phyloP scores from a whole-genome alignment of 495 filamentous ascomycete genomes.

The Hypoxylon fuscum region DNA sequence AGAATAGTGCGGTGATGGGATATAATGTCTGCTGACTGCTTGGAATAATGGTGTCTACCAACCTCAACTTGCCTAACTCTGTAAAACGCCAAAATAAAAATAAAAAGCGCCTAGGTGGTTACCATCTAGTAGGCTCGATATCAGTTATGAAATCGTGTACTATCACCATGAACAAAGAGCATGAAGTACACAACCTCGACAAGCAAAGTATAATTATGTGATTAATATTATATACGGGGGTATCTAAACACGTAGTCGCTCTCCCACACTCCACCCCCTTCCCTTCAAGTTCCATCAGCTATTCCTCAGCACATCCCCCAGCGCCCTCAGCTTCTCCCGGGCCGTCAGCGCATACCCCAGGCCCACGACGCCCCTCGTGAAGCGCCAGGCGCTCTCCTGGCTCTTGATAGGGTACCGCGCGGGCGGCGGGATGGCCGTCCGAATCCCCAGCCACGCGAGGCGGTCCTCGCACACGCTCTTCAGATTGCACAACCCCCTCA shows the following conservation, averaged over 20 bases:
- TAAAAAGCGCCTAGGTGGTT: too few species aligned
- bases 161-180: too few species aligned
- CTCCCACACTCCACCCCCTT: neutral
- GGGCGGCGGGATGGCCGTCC: constrained; percentile 79
- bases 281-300: constrained; percentile 25
- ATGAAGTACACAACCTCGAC: too few species aligned
- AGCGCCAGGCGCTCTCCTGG: constrained; percentile 62
- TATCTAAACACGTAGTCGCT: constrained; percentile 26
- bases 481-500: constrained; percentile 82
- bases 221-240: constrained; percentile 29
- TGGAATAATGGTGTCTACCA: too few species aligned
- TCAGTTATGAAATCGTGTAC: too few species aligned
- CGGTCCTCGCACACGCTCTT: constrained; percentile 87
- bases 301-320: constrained; percentile 55
- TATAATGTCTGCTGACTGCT: too few species aligned
- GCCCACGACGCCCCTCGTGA: constrained; percentile 64
- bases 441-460: constrained; percentile 64
- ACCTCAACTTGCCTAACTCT: too few species aligned
- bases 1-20: too few species aligned
- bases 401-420: constrained; percentile 81
- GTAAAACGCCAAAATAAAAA: too few species aligned
- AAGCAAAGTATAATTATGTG: neutral
- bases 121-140: too few species aligned
- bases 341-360: constrained; percentile 60
- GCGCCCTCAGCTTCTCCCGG: constrained; percentile 48